These are phyloP conservation scores for Pseudoturritis turrita DNA, from an alignment of 345 rosid species.

Conservation along the genomic window DNA sequence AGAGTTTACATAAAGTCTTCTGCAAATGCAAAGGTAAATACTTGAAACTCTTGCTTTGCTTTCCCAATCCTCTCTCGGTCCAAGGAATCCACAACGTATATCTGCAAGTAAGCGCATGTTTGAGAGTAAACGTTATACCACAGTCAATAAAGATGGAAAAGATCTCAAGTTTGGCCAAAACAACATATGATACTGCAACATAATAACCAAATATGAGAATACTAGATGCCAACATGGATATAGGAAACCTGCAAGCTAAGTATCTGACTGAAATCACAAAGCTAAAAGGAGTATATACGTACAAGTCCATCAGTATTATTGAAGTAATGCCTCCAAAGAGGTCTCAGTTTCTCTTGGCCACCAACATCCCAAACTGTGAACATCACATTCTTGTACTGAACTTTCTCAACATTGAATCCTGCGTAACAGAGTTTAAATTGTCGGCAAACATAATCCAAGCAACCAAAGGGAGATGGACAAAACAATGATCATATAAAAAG, in stretches of 20 bases:
- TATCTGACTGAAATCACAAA: neutral
- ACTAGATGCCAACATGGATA: neutral
- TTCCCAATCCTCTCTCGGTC: conserved; percentile 93
- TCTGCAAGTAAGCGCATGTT: conserved; percentile 48
- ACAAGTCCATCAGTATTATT: conserved; percentile 99
- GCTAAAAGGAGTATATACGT: conserved; percentile 8
- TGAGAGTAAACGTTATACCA: neutral
- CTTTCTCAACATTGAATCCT: conserved; percentile 99
- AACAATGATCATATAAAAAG: neutral
- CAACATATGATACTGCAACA: neutral
- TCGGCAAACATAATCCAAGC: neutral
- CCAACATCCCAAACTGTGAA: conserved; percentile 99
- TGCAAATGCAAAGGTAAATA: conserved; percentile 34
- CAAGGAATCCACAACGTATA: conserved; percentile 96
- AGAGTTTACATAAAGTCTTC: conserved; percentile 7
- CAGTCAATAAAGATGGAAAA: neutral
- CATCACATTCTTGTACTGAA: conserved; percentile 95
- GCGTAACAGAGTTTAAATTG: conserved; percentile 10
- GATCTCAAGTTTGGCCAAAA: neutral
- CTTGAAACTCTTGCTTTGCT: conserved; percentile 97
- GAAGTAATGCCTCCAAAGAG: conserved; percentile 99
- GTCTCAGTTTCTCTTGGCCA: conserved; percentile 97
- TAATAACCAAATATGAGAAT: neutral
- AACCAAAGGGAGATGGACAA: neutral
- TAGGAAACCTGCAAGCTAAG: neutral